A percentile compares a stretch with the other conserved stretches of the same genome.
Evolutionary conservation across 371 early-diverging fungal species (phyloP).

Genomic region (Entomophthora muscae): DNA sequence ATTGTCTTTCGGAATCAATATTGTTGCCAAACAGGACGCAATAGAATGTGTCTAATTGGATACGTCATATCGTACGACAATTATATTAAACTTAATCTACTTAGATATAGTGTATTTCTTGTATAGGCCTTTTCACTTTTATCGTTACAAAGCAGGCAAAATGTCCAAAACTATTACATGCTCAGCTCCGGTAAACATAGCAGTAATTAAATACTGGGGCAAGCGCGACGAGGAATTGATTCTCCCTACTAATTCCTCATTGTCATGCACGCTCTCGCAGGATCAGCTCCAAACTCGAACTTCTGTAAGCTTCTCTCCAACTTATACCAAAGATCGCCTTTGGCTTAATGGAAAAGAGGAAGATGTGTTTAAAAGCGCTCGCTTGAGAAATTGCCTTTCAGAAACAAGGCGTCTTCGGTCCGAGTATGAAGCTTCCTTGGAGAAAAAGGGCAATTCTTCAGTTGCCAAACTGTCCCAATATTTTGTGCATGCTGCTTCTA

Average conservation of each 20-base stretch:
- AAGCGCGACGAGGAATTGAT: slow-evolving; percentile 79
- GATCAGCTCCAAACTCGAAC: slow-evolving; percentile 90
- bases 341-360: slow-evolving; percentile 92
- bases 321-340: slow-evolving; percentile 47
- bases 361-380: slow-evolving; percentile 55
- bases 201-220: slow-evolving; percentile 99
- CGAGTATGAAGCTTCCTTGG: slow-evolving; percentile 34
- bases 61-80: too few species aligned
- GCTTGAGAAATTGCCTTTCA: slow-evolving; percentile 67
- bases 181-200: slow-evolving; percentile 96
- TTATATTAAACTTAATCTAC: too few species aligned
- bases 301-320: slow-evolving; percentile 53
- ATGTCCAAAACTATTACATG: slow-evolving; percentile 29
- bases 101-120: too few species aligned
- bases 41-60: too few species aligned
- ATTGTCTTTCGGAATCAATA: too few species aligned
- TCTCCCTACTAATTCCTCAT: slow-evolving; percentile 91
- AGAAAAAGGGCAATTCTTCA: slow-evolving; percentile 15
- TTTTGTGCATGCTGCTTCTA: slow-evolving; percentile 67
- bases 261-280: slow-evolving; percentile 91
- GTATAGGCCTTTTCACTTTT: too few species aligned
- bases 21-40: too few species aligned
- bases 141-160: too few species aligned
- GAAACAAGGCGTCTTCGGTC: slow-evolving; percentile 60
- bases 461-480: slow-evolving; percentile 32